Conservation (phyloP, 2,329 filamentous ascomycete genomes). For the Xylaria sp. region DNA sequence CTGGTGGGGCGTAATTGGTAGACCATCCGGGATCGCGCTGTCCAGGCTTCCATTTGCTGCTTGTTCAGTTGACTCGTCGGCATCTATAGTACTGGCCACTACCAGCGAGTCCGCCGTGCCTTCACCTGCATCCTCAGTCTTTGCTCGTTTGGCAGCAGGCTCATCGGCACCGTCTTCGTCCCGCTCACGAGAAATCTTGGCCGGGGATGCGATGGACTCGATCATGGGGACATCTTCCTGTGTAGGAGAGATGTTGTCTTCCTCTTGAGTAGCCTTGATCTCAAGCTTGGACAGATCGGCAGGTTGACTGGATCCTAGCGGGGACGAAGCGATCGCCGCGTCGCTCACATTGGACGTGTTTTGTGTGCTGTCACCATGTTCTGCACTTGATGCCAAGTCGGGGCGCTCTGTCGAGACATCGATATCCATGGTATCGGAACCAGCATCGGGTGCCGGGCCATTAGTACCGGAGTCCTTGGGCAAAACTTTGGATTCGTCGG, state of each 20-base stretch:
- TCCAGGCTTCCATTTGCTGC: constrained; percentile 46
- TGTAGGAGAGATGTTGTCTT: constrained; percentile 38
- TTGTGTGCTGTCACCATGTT: constrained; percentile 41
- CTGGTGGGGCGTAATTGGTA: constrained; percentile 57
- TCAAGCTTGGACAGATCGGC: constrained; percentile 49
- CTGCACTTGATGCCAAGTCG: constrained; percentile 38
- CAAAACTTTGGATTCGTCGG: constrained; percentile 26
- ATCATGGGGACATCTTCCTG: constrained; percentile 43
- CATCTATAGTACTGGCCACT: constrained; percentile 38
- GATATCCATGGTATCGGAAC: constrained; percentile 48
- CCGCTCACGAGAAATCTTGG: constrained; percentile 77
- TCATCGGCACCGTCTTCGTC: constrained; percentile 76
- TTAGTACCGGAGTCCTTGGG: constrained; percentile 10
- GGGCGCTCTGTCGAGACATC: constrained; percentile 42
- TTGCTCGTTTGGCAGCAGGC: constrained; percentile 82
- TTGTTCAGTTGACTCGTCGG: constrained; percentile 39
- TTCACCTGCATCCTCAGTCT: constrained; percentile 66
- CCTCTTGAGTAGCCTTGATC: constrained; percentile 44
- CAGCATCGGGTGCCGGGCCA: neutral
- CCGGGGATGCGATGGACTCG: constrained; percentile 42
- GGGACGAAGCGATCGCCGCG: constrained; percentile 43
- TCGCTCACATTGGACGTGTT: constrained; percentile 42
- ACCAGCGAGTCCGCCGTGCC: constrained; percentile 43
- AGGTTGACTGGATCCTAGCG: constrained; percentile 49
- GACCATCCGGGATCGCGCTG: constrained; percentile 53